These are phyloP conservation scores for Suhomyces maxii DNA, from an alignment of 1,139 yeast species.

Conservation along the genomic window DNA sequence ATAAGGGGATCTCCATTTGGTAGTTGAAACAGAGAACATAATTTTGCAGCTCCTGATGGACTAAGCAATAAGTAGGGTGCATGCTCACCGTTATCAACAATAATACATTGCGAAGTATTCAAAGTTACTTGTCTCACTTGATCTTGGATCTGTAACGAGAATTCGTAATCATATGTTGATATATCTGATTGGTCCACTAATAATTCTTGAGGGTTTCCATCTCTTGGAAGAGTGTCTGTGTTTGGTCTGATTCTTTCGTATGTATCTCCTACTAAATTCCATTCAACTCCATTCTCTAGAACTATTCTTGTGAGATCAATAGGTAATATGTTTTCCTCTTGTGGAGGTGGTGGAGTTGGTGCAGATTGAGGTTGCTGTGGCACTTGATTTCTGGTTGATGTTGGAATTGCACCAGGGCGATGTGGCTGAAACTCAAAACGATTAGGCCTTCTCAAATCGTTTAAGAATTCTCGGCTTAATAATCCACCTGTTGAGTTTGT, in stretches of 20 bases:
- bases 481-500: conserved; percentile 22
- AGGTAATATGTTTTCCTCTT: conserved; percentile 10
- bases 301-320: conserved; percentile 27
- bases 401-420: neutral
- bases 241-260: conserved; percentile 22
- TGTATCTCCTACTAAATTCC: conserved; percentile 29
- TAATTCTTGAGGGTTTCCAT: conserved; percentile 6
- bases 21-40: conserved; percentile 7
- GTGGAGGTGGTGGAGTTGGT: neutral
- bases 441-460: conserved; percentile 26
- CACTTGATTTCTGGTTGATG: neutral
- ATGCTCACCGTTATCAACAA: conserved; percentile 35
- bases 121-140: conserved; percentile 21
- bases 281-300: conserved; percentile 23
- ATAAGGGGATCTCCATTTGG: conserved; percentile 9
- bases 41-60: conserved; percentile 34
- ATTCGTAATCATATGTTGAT: conserved; percentile 22
- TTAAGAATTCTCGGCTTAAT: conserved; percentile 29
- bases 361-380: neutral
- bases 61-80: conserved; percentile 43
- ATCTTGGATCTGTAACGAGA: conserved; percentile 17
- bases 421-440: conserved; percentile 27
- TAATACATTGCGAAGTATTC: conserved; percentile 43
- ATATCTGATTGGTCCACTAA: conserved; percentile 28
- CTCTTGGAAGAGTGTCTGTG: neutral